Conservation (phyloP, 345 rosid species). For the Gossypium raimondii region DNA sequence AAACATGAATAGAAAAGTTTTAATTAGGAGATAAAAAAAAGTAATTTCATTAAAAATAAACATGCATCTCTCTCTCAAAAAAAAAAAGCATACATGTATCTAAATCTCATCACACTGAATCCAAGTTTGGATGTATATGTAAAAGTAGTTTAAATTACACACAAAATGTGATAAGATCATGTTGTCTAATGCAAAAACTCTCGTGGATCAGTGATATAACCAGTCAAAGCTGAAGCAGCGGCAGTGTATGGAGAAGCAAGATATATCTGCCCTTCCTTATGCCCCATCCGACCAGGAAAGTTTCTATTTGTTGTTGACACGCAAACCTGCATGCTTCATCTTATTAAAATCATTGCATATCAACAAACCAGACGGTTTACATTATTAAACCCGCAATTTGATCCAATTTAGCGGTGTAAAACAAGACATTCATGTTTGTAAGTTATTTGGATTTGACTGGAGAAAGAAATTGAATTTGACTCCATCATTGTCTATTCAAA, state of each 20-base stretch:
- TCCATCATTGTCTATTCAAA: no score
- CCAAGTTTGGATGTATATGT: not conserved
- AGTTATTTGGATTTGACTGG: no score
- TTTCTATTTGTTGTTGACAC: constrained; percentile 86
- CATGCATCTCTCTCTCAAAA: no score
- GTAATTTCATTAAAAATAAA: no score
- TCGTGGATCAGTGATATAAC: constrained; percentile 87
- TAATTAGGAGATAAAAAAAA: no score
- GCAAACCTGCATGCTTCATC: constrained; percentile 45
- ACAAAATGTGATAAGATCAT: not conserved
- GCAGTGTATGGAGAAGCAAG: constrained; percentile 93
- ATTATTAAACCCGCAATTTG: not conserved
- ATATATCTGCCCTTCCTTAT: constrained; percentile 96
- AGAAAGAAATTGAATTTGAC: no score
- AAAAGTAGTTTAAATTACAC: not conserved
- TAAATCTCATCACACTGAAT: not conserved
- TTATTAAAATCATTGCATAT: not conserved
- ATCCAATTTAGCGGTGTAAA: not conserved
- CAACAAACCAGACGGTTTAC: not conserved
- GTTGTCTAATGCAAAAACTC: constrained; percentile 67
- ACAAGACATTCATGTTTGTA: not conserved
- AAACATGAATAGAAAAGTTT: no score
- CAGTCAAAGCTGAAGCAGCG: constrained; percentile 94
- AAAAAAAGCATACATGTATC: no score
- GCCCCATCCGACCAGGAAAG: constrained; percentile 99